Conservation (phyloP, 2,329 filamentous ascomycete genomes). For the Bisporella sp. region DNA sequence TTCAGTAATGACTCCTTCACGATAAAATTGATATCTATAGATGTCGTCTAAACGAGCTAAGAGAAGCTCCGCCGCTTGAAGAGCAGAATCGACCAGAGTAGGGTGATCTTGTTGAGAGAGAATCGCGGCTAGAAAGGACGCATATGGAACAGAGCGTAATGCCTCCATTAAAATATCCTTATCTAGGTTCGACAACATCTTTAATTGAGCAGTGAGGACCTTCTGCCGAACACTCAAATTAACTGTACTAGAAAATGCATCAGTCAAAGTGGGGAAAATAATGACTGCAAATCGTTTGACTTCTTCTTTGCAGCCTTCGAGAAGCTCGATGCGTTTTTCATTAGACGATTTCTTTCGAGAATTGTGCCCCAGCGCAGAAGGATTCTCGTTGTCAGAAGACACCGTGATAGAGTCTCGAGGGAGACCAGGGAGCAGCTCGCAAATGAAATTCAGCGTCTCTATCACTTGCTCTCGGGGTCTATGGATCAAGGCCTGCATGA, state of each 20-base stretch:
- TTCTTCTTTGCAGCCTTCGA: slow-evolving; percentile 77
- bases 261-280: slow-evolving; percentile 87
- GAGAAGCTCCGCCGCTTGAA: slow-evolving; percentile 85
- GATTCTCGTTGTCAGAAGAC: slow-evolving; percentile 32
- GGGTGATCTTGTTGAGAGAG: slow-evolving; percentile 92
- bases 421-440: slow-evolving; percentile 79
- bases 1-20: slow-evolving; percentile 90
- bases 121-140: slow-evolving; percentile 91
- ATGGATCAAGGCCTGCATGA: slow-evolving; percentile 98
- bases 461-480: slow-evolving; percentile 92
- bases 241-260: slow-evolving; percentile 96
- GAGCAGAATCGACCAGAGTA: slow-evolving; percentile 74
- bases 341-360: slow-evolving; percentile 52
- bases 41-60: slow-evolving; percentile 77
- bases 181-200: slow-evolving; percentile 96
- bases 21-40: slow-evolving; percentile 94
- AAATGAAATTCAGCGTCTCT: slow-evolving; percentile 95
- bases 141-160: slow-evolving; percentile 81
- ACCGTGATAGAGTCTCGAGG: slow-evolving; percentile 45
- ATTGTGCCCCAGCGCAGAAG: slow-evolving; percentile 34
- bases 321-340: slow-evolving; percentile 73
- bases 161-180: slow-evolving; percentile 77
- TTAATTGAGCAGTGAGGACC: slow-evolving; percentile 89
- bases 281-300: slow-evolving; percentile 90
- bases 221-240: slow-evolving; percentile 93